Percentiles rank a stretch among this genome's conserved stretches.
These are phyloP conservation scores for Rhododendron mucronatum DNA, from an alignment of 148 eudicot species.

Conservation along the genomic window DNA sequence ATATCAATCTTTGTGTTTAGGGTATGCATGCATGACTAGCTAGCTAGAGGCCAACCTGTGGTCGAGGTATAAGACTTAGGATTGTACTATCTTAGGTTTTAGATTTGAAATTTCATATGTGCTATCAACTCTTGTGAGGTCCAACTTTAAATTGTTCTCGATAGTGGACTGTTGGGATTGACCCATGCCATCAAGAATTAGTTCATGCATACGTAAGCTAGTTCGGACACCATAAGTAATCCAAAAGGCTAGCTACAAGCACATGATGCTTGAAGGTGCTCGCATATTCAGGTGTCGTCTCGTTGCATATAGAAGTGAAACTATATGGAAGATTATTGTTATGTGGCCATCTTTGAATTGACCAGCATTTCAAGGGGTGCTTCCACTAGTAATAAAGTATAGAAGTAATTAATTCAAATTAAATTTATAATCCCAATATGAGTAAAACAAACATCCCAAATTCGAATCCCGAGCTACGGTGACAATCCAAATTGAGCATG, in stretches of 20 bases:
- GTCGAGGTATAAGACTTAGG: no score
- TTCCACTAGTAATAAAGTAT: neutral
- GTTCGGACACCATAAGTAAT: neutral
- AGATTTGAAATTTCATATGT: no score
- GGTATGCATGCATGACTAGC: neutral
- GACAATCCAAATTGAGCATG: neutral
- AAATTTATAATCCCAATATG: constrained; percentile 8
- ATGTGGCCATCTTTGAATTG: neutral
- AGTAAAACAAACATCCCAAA: neutral
- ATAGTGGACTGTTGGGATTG: neutral
- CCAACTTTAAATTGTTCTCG: no score
- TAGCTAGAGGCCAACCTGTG: no score
- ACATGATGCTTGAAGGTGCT: no score
- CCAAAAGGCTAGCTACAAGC: neutral
- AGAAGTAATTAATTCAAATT: neutral
- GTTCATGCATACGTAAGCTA: neutral
- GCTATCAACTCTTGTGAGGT: neutral
- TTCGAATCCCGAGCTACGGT: neutral
- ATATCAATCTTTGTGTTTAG: neutral
- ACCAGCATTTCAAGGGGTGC: constrained; percentile 4
- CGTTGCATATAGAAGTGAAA: neutral
- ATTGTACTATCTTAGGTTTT: no score
- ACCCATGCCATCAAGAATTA: no score
- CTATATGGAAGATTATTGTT: neutral
- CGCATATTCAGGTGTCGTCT: neutral